Base-by-base conservation (phyloP, 2,329 filamentous ascomycete species). In the Pochonia chlamydosporia region DNA sequence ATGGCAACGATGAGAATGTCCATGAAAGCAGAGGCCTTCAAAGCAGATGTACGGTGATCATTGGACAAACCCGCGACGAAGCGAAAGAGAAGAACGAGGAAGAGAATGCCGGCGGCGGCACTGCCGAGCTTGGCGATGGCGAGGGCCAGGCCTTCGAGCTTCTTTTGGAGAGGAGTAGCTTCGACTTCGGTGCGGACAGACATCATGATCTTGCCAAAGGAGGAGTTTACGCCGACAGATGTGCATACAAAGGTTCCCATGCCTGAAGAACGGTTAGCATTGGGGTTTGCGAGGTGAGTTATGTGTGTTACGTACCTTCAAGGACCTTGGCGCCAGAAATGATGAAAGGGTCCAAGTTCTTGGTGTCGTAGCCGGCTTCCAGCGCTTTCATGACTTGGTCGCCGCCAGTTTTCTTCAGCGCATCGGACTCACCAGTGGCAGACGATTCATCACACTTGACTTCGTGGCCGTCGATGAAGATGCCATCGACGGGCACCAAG, bases 1-100 rank as follows among this genome's bases (percentile, higher is more conserved):
- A 85, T 76, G 16, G 81, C 78, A 30, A 82, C 77, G 47, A 85
- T 84, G 44, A 85, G 74, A 44, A 85, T 81, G 21, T 79, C 71
- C 57, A 85, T 70, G 56, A 85, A 85, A 14, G 75, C 63, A 31
- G 68, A 68, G 0, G 61, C 67, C 65, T 89, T 89, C 43, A 76
- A 66, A 0, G 79, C 71, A 2, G 81, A 68, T 0, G 69, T 65
- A 0, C 54, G 61, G 20, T 54, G 37, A 56, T 78, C 81, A 30
- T 68, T 58, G 5, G 76, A 75, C 7, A 92, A 73, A 14, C 75
- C 65, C 28, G 77, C 83, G 21, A 88, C 70, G 61, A 90, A 92
- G 58, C 87, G 84, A 70, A 92, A 87, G 57, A 91, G 81, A 11
- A 91, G 72, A 21, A 89, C 84, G 44, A 89, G 68, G 61, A 93